Base-by-base conservation (phyloP, 306 rosid species). In the Quercus agrifolia region DNA sequence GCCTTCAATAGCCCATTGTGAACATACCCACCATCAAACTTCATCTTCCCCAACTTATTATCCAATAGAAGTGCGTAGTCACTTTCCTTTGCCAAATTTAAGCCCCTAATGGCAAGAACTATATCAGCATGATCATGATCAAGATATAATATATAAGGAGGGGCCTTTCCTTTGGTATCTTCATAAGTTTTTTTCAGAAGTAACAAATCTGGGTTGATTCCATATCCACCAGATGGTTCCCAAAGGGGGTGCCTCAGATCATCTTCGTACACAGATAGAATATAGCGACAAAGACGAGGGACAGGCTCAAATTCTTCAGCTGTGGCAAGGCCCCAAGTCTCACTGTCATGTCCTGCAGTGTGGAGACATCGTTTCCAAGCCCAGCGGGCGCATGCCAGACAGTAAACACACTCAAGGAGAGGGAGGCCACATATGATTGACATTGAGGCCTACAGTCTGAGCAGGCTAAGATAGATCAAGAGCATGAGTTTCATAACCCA, bases 291-390 rank as follows among this genome's bases (percentile, higher is more conserved):
- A 63, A 94, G 86, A 82, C 94, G 98, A 66, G 98, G 97, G 35
- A 92, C 76, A 61, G 98, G 92, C 85, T 90, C 96, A 4, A 94
- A 94, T 77, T 94, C 98, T 77, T 92, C 98, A 1, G 85, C 74
- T 3, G 87, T 80, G 33, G 97, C 89, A 80, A 89, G 58, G 30
- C 98, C 94, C 98, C 98, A 94, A 73, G 86, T 89, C 83, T 92
- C 98, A 84, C 98, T 94, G 83, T 92, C 98, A 85, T 94, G 97
- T 57, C 97, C 98, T 70, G 98, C 97, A 38, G 96, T 79, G 83
- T 90, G 96, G 86, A 94, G 96, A 78, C 98, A 94, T 52, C 97
- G 83, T 87, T 92, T 94, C 92, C 96, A 94, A 52, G 87, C 96
- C 98, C 98, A 94, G 23, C 98, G 97, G 54, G 94, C 86, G 75